Evolutionary conservation across 192 early-diverging fungal genomes (phyloP), one percentile per base, ranked within the genome.

Genomic region (Entomortierella chlamydospora): DNA sequence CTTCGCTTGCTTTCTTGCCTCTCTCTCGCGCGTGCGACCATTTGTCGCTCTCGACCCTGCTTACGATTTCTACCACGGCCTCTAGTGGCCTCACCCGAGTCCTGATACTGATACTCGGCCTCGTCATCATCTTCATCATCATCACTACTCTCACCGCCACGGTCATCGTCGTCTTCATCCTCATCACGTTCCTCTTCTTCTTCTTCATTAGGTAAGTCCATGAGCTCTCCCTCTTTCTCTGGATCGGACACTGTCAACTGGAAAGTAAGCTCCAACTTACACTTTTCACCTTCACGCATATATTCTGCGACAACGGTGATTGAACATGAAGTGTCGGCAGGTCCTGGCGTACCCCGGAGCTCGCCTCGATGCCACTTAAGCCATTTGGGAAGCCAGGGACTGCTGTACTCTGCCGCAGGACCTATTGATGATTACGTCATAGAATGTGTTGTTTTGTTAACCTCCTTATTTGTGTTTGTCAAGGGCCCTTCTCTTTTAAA

Each of bases 291-390:
- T 47, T 87, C 89, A 51, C 89, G 88, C 63, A 89, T 78, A 70
- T 92, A 93, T 74, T 86, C 89, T n/a, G 91, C 91, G 43, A 90
- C 61, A 0, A 91, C 91, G 4, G 81, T 89, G 43, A 94, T 87
- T n/a, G 73, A 79, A 72, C 86, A 90, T 57, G 84, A 85, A 20
- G 82, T 61, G 52, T 90, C 87, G 34, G 89, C 85, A 7, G 84
- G 64, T 20, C 81, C 83, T 13, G 92, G 90, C 45, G 90, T 81
- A 0, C 93, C 93, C 0, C 83, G 80, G 37, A 94, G 80, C 30
- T 89, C 73, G 68, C 91, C 90, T 80, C 88, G 87, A 39, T 92
- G 87, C 92, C 92, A 93, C 58, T 83, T 82, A 30, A 94, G 83
- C 93, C 93, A 94, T 37, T 73, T 22, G 1, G 93, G 93, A 50